Conservation (phyloP, 192 early-diverging fungal genomes). For the Helicostylum pulchrum region DNA sequence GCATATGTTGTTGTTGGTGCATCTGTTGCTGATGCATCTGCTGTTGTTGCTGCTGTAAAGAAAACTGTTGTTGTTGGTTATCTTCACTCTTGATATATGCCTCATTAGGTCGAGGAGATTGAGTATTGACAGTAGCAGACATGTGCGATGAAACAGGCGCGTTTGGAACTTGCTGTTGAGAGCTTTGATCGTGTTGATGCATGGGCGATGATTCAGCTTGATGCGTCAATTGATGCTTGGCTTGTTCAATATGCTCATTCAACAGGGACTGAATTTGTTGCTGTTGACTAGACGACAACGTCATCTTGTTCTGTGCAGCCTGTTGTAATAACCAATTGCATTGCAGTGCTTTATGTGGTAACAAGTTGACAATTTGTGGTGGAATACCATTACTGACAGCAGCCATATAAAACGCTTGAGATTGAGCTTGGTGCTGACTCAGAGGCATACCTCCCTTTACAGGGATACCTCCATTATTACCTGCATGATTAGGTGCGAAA, state of each 20-base stretch:
- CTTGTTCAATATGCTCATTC: conserved; percentile 19
- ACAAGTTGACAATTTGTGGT: conserved; percentile 22
- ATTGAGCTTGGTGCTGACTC: conserved; percentile 17
- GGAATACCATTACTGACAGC: conserved; percentile 25
- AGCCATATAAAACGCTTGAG: conserved; percentile 21
- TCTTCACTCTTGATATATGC: conserved; percentile 1
- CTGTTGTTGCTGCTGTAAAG: conserved; percentile 2
- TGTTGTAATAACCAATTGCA: conserved; percentile 32
- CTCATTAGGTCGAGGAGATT: no score
- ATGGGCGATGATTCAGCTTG: conserved; percentile 6
- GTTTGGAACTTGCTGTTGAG: neutral
- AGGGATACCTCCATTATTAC: neutral
- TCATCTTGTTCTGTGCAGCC: conserved; percentile 12
- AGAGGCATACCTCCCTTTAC: conserved; percentile 13
- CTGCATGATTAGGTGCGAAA: neutral
- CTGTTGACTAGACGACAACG: conserved; percentile 18
- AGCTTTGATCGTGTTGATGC: conserved; percentile 5
- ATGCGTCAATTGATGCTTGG: conserved; percentile 22
- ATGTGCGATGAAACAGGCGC: no score
- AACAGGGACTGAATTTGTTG: conserved; percentile 31
- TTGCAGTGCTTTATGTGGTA: conserved; percentile 32
- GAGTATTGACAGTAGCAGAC: no score
- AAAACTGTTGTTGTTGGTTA: conserved; percentile 10
- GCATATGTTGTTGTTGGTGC: neutral
- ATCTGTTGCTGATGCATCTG: neutral